Evolutionary conservation across 805 yeast species (phyloP), one percentile per base, ranked within the genome.

Genomic region (Wickerhamomyces sydowiorum): DNA sequence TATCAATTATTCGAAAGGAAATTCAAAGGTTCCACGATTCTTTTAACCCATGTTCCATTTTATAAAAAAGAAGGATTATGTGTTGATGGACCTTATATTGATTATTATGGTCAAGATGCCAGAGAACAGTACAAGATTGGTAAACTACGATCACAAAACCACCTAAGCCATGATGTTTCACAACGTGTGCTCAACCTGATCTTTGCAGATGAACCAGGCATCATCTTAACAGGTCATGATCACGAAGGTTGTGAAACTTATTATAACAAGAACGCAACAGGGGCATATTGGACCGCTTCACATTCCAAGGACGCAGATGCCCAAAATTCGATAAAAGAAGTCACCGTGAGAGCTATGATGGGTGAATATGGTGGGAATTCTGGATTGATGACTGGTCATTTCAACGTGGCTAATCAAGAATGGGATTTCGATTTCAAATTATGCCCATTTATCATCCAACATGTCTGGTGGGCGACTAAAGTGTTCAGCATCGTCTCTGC

Each of bases 381-480:
- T 2, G 99, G 98, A 0, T 64, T 93, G 12, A 64, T 93, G 49
- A 82, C 89, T 1, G 97, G 95, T 2, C 77, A 71, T 40, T 83
- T 76, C 59, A 69, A 78, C 53, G 49, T 63, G 13, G 47, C 44
- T 1, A 47, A 60, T 0, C 52, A 61, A 1, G 52, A 56, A 17
- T 84, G 95, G 91, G 73, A 72, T 15, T 90, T 86, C 67, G 65
- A 72, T 22, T 91, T 78, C 64, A 61, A 75, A 6, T 67, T 83
- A 45, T 93, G 99, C 65, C 82, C 89, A 14, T 91, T 91, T 60
- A 73, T 76, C 2, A 76, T 87, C 10, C 97, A 90, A 64, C 97
- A 90, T 59, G 78, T 85, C 40, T 93, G 99, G 99, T 93, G 99
- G 99, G 86, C 75, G 7, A 73, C 95, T 2, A 81, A 86, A 54